Conservation (phyloP, 148 eudicot species). For the Bassia scoparia region DNA sequence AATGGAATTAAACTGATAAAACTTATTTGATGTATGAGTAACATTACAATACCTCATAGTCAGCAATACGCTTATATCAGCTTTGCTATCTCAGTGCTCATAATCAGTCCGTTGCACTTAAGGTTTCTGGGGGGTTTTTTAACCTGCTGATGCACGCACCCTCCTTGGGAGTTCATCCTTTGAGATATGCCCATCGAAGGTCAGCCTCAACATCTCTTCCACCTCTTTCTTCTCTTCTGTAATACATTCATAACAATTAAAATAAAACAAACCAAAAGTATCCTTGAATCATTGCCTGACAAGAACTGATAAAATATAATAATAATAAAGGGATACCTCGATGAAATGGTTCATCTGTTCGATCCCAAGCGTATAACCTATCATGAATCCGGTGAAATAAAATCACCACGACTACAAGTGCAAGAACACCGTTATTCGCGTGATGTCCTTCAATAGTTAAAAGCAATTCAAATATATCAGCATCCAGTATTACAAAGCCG, state of each 20-base stretch:
- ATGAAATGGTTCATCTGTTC: constrained; percentile 95
- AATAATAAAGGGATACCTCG: constrained; percentile 45
- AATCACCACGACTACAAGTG: constrained; percentile 93
- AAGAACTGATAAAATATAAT: neutral
- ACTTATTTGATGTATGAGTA: neutral
- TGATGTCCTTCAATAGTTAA: constrained; percentile 94
- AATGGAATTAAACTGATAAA: neutral
- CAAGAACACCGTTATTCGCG: constrained; percentile 83
- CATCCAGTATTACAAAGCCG: constrained; percentile 94
- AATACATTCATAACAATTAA: constrained; percentile 2
- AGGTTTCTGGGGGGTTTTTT: constrained; percentile 82
- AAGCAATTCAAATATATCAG: constrained; percentile 95
- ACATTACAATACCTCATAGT: constrained; percentile 59
- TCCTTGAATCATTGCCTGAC: neutral
- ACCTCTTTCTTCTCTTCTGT: constrained; percentile 90
- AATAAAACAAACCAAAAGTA: neutral
- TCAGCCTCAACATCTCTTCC: constrained; percentile 89
- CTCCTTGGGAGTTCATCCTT: constrained; percentile 87
- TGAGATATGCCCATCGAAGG: constrained; percentile 58
- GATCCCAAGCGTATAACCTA: constrained; percentile 88
- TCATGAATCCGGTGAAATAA: constrained; percentile 93
- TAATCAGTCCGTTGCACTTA: constrained; percentile 75
- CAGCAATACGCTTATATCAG: constrained; percentile 69
- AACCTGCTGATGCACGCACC: constrained; percentile 96
- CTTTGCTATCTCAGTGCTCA: constrained; percentile 86